Evolutionary conservation across 768 basidiomycete genomes (phyloP), one percentile per base, ranked within the genome.

Genomic region (Boletales sp.): DNA sequence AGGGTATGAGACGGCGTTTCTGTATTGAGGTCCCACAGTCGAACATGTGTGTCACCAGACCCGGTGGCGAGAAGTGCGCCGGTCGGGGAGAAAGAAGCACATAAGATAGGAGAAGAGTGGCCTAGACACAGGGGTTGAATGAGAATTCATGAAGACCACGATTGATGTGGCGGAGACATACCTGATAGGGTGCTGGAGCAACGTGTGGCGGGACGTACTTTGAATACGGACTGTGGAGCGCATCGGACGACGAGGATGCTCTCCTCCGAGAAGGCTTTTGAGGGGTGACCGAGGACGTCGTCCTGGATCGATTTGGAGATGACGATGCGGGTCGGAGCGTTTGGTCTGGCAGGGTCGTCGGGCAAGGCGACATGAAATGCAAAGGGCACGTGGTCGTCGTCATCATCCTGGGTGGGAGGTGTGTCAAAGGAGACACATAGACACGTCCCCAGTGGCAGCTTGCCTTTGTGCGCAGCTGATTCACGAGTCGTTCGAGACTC

Each of bases 61-160:
- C 96, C 96, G 0, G 96, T 99, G 10, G 94, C 95, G 14, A 96
- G 85, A 38, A 89, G 73, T 55, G 80, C 80, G 9, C 96, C 95
- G 0, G 94, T 96, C 0, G 96, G 96, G 7, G 94, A 96, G 67
- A 97, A 96, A 1, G 91, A 84, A 37, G 94, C 93, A 62, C 95
- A 98, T 9, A 97, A 76, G 48, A 98, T 98, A 1, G 95, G 90
- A 0, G 90, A 89, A 8, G 85, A 80, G 62, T 99, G 96, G 10
- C 94, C 92, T 92, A 62, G 6, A 42, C 30, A 35, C 43, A 49
- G 8, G 8, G 19, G 43, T 31, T 43, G 48, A 52, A 44, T 48
- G 41, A 53, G 34, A 53, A 17, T 45, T 25, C 6, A 28, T 28
- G 25, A 28, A 28, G 7, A 46, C 28, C 31, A 38, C 41, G 13